Evolutionary conservation across 2,329 filamentous ascomycete genomes (phyloP), one percentile per base, ranked within the genome.

Genomic region (Xylariaceae sp.): DNA sequence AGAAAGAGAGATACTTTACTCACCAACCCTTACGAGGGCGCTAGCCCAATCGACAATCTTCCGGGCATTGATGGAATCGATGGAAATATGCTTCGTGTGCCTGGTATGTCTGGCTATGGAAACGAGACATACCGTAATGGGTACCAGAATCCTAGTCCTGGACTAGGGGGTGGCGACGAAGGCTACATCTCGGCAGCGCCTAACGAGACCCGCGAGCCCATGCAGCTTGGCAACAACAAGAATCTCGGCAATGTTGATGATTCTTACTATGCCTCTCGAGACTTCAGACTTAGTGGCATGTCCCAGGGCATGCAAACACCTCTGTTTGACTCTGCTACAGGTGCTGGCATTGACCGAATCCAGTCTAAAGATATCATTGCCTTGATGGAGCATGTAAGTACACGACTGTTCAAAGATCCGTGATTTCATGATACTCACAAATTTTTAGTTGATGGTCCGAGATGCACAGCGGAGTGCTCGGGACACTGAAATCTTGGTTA

Each of bases 361-460:
- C 88, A 97, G 72, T 96, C 92, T 51, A 94, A 95, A 76, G 94
- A 99, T 70, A 95, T 99, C 68, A 89, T 99, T 64, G 91, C 93
- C 23, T 78, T 99, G 62, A 99, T 99, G 94, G 93, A 99, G 72
- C 94, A 99, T 74, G 83, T 88, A 76, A 80, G 85, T 79, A 54
- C 51, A 58, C 30, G 50, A 35, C 57, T 9, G 51, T 30, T 4
- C 49, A 45, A 60, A 7, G 34, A 37, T 6, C 3, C 5, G 4
- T 17, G 50, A 2, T 15, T 11, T 18, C 6, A 48, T 48, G 9
- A 9, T 57, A 51, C 70, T 75, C 67, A 76, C 60, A 48, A 7
- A 47, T 60, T 56, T 23, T 42, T 57, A 88, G 83, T 86, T 99
- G 63, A 97, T 95, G 72, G 94, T 97, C 64, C 88, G 94, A 42